These are phyloP conservation scores for Odonthalia washingtoniensis DNA, from an alignment of 31 red algal species.

Conservation along the genomic window DNA sequence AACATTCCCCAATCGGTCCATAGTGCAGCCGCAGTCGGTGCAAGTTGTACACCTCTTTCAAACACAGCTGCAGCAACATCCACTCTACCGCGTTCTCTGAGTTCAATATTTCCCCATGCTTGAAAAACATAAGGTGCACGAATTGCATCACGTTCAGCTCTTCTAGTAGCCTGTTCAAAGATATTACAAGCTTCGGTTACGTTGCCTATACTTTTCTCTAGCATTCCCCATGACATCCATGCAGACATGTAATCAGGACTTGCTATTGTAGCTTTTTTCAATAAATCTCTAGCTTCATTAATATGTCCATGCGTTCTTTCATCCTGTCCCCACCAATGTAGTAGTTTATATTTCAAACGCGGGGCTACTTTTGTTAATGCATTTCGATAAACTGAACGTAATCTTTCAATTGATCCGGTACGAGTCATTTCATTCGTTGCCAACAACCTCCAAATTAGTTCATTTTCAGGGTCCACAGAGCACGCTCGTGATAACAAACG, in stretches of 20 bases:
- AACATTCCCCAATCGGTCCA: conserved; percentile 61
- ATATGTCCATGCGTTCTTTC: conserved; percentile 46
- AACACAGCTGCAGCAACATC: conserved; percentile 50
- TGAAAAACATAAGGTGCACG: conserved; percentile 65
- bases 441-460: conserved; percentile 42
- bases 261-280: conserved; percentile 27
- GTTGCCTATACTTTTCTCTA: conserved; percentile 53
- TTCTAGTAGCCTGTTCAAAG: conserved; percentile 48
- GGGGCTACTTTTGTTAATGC: conserved; percentile 32
- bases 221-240: conserved; percentile 71
- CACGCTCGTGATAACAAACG: conserved; percentile 48
- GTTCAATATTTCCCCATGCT: conserved; percentile 66
- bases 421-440: conserved; percentile 31
- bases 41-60: conserved; percentile 37
- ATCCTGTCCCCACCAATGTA: conserved; percentile 72
- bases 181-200: conserved; percentile 50
- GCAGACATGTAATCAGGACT: conserved; percentile 68
- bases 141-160: conserved; percentile 40
- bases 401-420: conserved; percentile 23
- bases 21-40: conserved; percentile 28
- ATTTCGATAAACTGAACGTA: conserved; percentile 36
- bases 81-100: conserved; percentile 45
- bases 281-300: conserved; percentile 46
- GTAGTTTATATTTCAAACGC: conserved; percentile 11
- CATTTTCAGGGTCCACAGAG: conserved; percentile 34